A percentile compares a stretch with the other conserved stretches of the same genome.
These are phyloP conservation scores for Triglochin maritima DNA, from an alignment of 106 monocot species.

Conservation along the genomic window DNA sequence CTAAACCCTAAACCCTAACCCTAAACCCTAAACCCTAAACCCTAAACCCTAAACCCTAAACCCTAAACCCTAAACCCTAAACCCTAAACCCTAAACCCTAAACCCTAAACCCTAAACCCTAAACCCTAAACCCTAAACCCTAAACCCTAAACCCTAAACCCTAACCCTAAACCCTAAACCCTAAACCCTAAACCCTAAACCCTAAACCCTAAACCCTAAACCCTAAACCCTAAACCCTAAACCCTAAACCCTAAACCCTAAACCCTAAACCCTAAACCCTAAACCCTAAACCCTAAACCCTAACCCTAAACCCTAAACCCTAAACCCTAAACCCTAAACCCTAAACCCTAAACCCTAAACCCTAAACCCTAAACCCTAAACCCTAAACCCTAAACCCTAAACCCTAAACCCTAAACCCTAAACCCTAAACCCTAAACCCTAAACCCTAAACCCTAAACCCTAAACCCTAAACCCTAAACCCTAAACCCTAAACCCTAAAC, in stretches of 20 bases:
- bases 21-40: slow-evolving; percentile 15
- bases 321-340: slow-evolving; percentile 2
- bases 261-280: slow-evolving; percentile 1
- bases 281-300: slow-evolving; percentile 1
- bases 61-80: slow-evolving; percentile 20
- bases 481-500: slow-evolving; percentile 6
- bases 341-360: slow-evolving; percentile 6
- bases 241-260: neutral
- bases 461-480: slow-evolving; percentile 6
- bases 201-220: neutral
- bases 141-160: slow-evolving; percentile 1
- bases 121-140: slow-evolving; percentile 1
- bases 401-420: slow-evolving; percentile 6
- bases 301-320: slow-evolving; percentile 1
- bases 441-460: slow-evolving; percentile 6
- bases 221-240: neutral
- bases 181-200: neutral
- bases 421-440: slow-evolving; percentile 5
- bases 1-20: slow-evolving; percentile 16
- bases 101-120: slow-evolving; percentile 11
- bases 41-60: slow-evolving; percentile 25
- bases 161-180: neutral
- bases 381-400: slow-evolving; percentile 6
- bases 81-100: slow-evolving; percentile 5
- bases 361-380: slow-evolving; percentile 6